Conservation (phyloP, 192 early-diverging fungal species). For the Phycomyces blakesleeanus region DNA sequence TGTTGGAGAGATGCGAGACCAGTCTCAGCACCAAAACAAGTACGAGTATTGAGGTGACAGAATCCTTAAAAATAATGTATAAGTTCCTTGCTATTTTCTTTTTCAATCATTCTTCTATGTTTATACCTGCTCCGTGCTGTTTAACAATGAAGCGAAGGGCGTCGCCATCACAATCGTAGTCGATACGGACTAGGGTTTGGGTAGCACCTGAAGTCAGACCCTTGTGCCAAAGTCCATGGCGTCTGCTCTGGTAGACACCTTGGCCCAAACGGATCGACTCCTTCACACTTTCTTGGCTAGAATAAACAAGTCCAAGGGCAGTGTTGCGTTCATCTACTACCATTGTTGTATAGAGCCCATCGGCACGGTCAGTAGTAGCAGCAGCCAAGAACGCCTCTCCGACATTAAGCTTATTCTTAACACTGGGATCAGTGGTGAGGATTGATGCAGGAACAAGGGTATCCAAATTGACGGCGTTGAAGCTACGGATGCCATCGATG, state of each 20-base stretch:
- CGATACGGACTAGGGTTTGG: conserved; percentile 75
- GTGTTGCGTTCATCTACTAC: conserved; percentile 87
- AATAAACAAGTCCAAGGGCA: conserved; percentile 93
- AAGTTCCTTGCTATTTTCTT: not conserved
- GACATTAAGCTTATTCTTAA: conserved; percentile 39
- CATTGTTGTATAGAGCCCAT: conserved; percentile 87
- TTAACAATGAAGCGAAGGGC: conserved; percentile 81
- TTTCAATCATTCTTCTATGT: not conserved
- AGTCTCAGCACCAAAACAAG: conserved; percentile 82
- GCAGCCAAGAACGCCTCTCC: conserved; percentile 56
- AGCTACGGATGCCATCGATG: conserved; percentile 28
- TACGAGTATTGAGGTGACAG: conserved; percentile 88
- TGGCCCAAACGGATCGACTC: conserved; percentile 72
- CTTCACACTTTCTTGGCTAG: conserved; percentile 73
- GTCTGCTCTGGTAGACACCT: conserved; percentile 93
- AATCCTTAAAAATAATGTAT: conserved; percentile 57
- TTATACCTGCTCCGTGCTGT: conserved; percentile 74
- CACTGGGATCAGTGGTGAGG: conserved; percentile 31
- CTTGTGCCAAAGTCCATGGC: conserved; percentile 93
- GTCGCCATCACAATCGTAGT: conserved; percentile 91
- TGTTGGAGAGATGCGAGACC: conserved; percentile 76
- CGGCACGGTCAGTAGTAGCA: conserved; percentile 78
- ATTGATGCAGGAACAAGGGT: conserved; percentile 23
- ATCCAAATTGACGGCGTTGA: conserved; percentile 36
- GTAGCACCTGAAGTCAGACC: conserved; percentile 92